A percentile compares a stretch with the other conserved stretches of the same genome.
Conservation (phyloP, 768 basidiomycete genomes). For the Russula emetica region DNA sequence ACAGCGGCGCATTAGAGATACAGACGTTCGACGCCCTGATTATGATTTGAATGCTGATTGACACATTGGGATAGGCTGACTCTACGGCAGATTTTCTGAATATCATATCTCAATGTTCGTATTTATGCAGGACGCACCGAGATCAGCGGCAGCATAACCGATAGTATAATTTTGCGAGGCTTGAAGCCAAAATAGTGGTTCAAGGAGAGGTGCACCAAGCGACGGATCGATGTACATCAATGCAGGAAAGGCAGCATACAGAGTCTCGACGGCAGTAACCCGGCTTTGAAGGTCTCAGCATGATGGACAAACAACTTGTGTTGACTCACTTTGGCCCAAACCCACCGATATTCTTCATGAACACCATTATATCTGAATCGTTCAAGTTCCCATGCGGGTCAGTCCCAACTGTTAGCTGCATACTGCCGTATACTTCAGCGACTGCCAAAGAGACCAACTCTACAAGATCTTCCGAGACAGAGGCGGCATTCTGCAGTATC, state of each 20-base stretch:
- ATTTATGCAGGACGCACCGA: conserved; percentile 20
- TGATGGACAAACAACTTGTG: not conserved
- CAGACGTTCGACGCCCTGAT: conserved; percentile 14
- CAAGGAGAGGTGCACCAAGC: conserved; percentile 37
- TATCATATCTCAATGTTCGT: too few relatives aligned
- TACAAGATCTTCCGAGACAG: conserved; percentile 50
- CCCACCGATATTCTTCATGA: conserved; percentile 40
- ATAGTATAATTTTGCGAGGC: conserved; percentile 18
- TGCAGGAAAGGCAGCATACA: conserved; percentile 47
- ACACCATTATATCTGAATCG: conserved; percentile 47
- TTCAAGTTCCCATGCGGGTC: conserved; percentile 47
- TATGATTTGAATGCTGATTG: conserved; percentile 1
- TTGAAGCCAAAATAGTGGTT: conserved; percentile 30
- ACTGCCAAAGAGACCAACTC: conserved; percentile 49
- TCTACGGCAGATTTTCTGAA: not conserved
- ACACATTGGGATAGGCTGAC: conserved; percentile 9
- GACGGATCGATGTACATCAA: conserved; percentile 52
- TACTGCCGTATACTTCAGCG: conserved; percentile 50
- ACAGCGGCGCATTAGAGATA: too few relatives aligned
- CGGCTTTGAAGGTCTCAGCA: conserved; percentile 5
- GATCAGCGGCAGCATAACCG: conserved; percentile 26
- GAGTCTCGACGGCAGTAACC: conserved; percentile 52
- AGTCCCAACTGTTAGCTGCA: conserved; percentile 52
- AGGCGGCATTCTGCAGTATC: conserved; percentile 44
- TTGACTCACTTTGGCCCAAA: conserved; percentile 36